Conservation (phyloP, 805 yeast species). For the Gaillardinia entomophila region DNA sequence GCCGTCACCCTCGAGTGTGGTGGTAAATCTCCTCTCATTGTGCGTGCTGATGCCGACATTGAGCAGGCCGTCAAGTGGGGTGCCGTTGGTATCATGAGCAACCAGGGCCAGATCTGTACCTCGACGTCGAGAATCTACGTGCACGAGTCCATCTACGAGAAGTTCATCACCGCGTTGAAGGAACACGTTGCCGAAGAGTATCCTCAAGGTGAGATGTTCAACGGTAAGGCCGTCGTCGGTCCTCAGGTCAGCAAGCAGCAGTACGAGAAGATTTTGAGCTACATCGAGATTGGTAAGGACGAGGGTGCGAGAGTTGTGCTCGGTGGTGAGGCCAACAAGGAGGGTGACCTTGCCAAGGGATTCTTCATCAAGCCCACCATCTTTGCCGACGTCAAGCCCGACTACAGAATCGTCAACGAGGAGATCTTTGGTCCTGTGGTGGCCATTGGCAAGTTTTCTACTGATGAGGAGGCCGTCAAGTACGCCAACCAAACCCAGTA, state of each 20-base stretch:
- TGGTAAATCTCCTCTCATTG: conserved; percentile 62
- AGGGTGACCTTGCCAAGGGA: conserved; percentile 42
- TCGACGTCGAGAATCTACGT: conserved; percentile 59
- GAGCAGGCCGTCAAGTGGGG: conserved; percentile 67
- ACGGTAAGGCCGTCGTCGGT: conserved; percentile 44
- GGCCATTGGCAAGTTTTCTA: conserved; percentile 55
- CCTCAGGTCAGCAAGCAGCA: conserved; percentile 58
- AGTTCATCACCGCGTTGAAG: conserved; percentile 41
- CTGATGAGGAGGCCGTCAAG: conserved; percentile 62
- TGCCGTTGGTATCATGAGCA: conserved; percentile 56
- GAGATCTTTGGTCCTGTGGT: conserved; percentile 91
- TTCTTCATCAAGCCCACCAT: conserved; percentile 72
- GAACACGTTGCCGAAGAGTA: conserved; percentile 43
- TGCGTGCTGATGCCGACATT: conserved; percentile 59
- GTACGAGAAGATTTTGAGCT: conserved; percentile 44
- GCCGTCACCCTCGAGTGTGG: conserved; percentile 68
- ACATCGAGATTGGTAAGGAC: conserved; percentile 38
- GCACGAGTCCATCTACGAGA: conserved; percentile 51
- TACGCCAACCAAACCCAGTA: conserved; percentile 69
- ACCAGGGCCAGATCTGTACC: conserved; percentile 66
- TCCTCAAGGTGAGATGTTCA: conserved; percentile 54
- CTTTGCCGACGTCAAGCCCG: conserved; percentile 62
- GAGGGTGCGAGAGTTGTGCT: conserved; percentile 38
- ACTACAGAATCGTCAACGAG: conserved; percentile 64
- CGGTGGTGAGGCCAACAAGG: conserved; percentile 38